Conservation (phyloP, 1,139 yeast species). For the Yamadazyma conglobata region DNA sequence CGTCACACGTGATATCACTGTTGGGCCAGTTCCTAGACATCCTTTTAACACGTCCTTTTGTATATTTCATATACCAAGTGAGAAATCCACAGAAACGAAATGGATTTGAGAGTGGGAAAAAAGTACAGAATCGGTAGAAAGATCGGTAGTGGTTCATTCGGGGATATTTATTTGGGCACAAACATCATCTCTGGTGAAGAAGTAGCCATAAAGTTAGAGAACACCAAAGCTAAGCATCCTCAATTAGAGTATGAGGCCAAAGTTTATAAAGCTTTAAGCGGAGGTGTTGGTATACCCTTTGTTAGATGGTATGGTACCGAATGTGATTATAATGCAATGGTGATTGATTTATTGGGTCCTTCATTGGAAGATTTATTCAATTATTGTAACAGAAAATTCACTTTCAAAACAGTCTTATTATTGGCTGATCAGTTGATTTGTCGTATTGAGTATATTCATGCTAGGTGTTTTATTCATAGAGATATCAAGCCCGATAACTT, state of each 20-base stretch:
- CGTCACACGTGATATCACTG: too few relatives aligned
- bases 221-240: constrained; percentile 89
- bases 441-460: constrained; percentile 93
- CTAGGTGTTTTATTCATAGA: constrained; percentile 89
- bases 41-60: too few relatives aligned
- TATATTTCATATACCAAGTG: too few relatives aligned
- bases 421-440: constrained; percentile 94
- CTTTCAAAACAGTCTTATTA: constrained; percentile 87
- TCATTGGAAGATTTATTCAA: constrained; percentile 93
- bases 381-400: constrained; percentile 90
- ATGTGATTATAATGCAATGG: constrained; percentile 96
- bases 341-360: constrained; percentile 92
- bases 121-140: constrained; percentile 93
- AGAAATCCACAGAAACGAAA: too few relatives aligned
- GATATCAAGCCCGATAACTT: constrained; percentile 96
- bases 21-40: too few relatives aligned
- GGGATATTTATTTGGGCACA: constrained; percentile 91
- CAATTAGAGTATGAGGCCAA: constrained; percentile 96
- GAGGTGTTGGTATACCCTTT: constrained; percentile 97
- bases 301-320: constrained; percentile 98
- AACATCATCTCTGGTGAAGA: constrained; percentile 95
- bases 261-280: constrained; percentile 89
- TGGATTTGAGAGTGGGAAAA: constrained; percentile 90
- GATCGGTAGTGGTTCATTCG: constrained; percentile 96
- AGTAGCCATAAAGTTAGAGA: constrained; percentile 93